Conservation (phyloP, 352 stramenopile species). For the Elongisporangium prolatum region DNA sequence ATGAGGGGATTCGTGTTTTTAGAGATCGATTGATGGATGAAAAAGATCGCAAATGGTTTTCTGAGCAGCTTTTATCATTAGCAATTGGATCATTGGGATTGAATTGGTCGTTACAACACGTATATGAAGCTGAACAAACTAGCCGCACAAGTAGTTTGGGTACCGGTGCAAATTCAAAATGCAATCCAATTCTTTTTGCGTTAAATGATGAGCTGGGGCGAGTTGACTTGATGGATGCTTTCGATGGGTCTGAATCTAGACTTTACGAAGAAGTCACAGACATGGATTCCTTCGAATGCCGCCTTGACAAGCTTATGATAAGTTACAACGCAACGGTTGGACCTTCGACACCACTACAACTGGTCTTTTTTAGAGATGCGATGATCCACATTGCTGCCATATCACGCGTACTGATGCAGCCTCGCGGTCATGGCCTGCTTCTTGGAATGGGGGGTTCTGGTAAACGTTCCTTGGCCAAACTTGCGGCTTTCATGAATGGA, state of each 20-base stretch:
- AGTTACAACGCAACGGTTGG: slow-evolving; percentile 33
- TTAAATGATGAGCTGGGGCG: neutral
- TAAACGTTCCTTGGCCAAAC: slow-evolving; percentile 71
- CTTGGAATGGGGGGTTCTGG: slow-evolving; percentile 86
- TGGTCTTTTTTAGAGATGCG: slow-evolving; percentile 84
- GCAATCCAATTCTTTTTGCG: neutral
- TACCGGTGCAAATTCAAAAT: neutral
- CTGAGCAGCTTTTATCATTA: slow-evolving; percentile 68
- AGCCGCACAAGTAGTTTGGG: neutral
- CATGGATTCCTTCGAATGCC: slow-evolving; percentile 50
- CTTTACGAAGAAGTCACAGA: slow-evolving; percentile 69
- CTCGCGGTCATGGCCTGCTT: slow-evolving; percentile 81
- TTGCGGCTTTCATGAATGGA: slow-evolving; percentile 73
- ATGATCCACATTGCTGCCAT: slow-evolving; percentile 86
- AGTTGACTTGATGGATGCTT: neutral
- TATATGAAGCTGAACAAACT: slow-evolving; percentile 12
- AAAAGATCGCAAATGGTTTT: slow-evolving; percentile 85
- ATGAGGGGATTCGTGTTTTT: slow-evolving; percentile 91
- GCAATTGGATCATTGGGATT: slow-evolving; percentile 58
- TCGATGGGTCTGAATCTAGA: neutral
- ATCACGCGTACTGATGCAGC: slow-evolving; percentile 75
- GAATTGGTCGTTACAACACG: slow-evolving; percentile 42
- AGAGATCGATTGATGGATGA: slow-evolving; percentile 87
- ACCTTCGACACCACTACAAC: slow-evolving; percentile 20
- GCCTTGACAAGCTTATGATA: slow-evolving; percentile 40